phyloP scores from a whole-genome alignment of 345 rosid species.

The Camelina hispida region DNA sequence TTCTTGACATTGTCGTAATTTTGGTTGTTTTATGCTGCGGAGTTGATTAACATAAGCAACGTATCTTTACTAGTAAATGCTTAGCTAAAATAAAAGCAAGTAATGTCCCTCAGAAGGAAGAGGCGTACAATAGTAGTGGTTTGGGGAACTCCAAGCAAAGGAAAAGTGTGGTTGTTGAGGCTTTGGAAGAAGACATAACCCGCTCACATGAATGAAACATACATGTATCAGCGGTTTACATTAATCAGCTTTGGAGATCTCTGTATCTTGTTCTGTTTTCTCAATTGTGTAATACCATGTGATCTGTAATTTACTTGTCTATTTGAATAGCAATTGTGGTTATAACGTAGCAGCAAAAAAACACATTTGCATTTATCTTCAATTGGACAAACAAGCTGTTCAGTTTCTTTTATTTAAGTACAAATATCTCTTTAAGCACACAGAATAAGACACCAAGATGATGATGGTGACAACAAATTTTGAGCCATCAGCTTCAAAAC shows the following conservation, averaged over 20 bases:
- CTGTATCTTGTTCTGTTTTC: neutral
- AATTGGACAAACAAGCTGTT: slow-evolving; percentile 5
- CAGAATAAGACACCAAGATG: slow-evolving; percentile 25
- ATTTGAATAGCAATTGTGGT: slow-evolving; percentile 22
- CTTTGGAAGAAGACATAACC: slow-evolving; percentile 76
- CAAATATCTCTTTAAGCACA: neutral
- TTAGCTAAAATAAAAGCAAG: slow-evolving; percentile 72
- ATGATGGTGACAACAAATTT: slow-evolving; percentile 11
- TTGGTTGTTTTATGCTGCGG: slow-evolving; percentile 52
- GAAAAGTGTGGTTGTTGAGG: slow-evolving; percentile 64
- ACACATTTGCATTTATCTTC: slow-evolving; percentile 8
- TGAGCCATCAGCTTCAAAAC: slow-evolving; percentile 25
- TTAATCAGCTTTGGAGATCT: slow-evolving; percentile 6
- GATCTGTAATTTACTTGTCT: slow-evolving; percentile 20
- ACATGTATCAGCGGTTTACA: neutral
- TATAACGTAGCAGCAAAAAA: slow-evolving; percentile 20
- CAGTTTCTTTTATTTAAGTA: neutral
- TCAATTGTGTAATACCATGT: slow-evolving; percentile 6
- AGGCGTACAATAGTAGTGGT: slow-evolving; percentile 48
- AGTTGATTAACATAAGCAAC: slow-evolving; percentile 80
- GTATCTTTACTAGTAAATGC: slow-evolving; percentile 90
- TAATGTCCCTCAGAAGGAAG: slow-evolving; percentile 51
- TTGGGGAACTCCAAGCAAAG: slow-evolving; percentile 43
- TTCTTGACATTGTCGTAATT: slow-evolving; percentile 8
- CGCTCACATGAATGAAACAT: slow-evolving; percentile 28